These are phyloP conservation scores for Zangia roseola DNA, from an alignment of 768 basidiomycete genomes.

Conservation along the genomic window DNA sequence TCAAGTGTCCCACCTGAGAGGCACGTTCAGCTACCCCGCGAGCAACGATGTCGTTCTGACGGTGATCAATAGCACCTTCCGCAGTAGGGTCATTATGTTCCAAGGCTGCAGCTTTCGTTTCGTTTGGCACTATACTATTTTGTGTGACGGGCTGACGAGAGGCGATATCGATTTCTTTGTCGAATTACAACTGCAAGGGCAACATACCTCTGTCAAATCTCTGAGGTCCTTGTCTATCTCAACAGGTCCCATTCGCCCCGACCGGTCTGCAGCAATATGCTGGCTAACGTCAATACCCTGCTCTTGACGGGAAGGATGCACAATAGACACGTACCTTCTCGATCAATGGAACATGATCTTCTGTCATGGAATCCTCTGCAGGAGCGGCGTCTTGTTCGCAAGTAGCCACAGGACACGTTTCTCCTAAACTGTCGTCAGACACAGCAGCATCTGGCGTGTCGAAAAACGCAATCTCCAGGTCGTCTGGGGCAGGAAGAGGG, in stretches of 20 bases:
- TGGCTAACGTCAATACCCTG: constrained; percentile 1
- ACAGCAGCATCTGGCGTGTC: neutral
- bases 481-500: constrained; percentile 16
- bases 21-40: neutral
- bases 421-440: neutral
- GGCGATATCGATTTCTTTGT: neutral
- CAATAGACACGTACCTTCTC: constrained; percentile 1
- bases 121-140: neutral
- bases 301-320: neutral
- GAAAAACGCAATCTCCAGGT: constrained; percentile 19
- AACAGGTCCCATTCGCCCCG: neutral
- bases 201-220: constrained; percentile 7
- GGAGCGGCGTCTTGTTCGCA: neutral
- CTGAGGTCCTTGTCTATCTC: neutral
- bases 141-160: constrained; percentile 1
- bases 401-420: neutral
- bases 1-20: neutral
- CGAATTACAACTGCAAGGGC: neutral
- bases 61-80: neutral
- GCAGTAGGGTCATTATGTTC: neutral
- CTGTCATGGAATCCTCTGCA: neutral
- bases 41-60: neutral
- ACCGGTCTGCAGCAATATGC: neutral
- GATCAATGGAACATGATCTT: neutral
- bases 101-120: neutral